Evolutionary conservation across 2,329 filamentous ascomycete genomes (phyloP).

Genomic region (Verruconis gallopava): DNA sequence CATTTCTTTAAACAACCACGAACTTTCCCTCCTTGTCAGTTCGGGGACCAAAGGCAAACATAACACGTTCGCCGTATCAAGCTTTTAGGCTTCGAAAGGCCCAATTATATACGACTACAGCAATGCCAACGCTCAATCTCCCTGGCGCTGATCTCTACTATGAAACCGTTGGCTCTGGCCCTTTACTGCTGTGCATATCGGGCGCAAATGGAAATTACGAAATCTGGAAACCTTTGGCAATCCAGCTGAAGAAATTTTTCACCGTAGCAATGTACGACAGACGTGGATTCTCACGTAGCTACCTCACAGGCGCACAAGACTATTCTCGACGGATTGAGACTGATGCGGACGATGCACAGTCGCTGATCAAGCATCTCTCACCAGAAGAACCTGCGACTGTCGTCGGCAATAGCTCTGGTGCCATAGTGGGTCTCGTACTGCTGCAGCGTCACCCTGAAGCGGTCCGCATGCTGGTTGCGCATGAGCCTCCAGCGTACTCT

Average conservation of each 20-base stretch:
- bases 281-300: conserved; percentile 16
- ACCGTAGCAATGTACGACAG: conserved; percentile 21
- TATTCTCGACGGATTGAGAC: conserved; percentile 17
- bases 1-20: too few relatives aligned
- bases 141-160: conserved; percentile 20
- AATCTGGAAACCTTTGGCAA: conserved; percentile 16
- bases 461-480: conserved; percentile 11
- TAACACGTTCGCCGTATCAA: too few relatives aligned
- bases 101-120: too few relatives aligned
- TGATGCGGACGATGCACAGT: conserved; percentile 21
- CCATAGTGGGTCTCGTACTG: conserved; percentile 12
- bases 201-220: conserved; percentile 19
- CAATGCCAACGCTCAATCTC: conserved; percentile 15
- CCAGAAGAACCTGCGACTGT: conserved; percentile 9
- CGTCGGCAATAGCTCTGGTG: conserved; percentile 14
- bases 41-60: too few relatives aligned
- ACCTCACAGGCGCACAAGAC: conserved; percentile 15
- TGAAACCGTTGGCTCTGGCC: conserved; percentile 18
- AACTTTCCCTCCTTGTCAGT: too few relatives aligned
- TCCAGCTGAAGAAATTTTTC: conserved; percentile 15
- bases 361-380: conserved; percentile 13
- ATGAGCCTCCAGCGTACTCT: conserved; percentile 13
- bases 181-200: conserved; percentile 20
- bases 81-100: too few relatives aligned
- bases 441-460: conserved; percentile 9